Evolutionary conservation across 441 rosid species (phyloP), one percentile per base, ranked within the genome.

Genomic region (Adansonia madagascariensis): DNA sequence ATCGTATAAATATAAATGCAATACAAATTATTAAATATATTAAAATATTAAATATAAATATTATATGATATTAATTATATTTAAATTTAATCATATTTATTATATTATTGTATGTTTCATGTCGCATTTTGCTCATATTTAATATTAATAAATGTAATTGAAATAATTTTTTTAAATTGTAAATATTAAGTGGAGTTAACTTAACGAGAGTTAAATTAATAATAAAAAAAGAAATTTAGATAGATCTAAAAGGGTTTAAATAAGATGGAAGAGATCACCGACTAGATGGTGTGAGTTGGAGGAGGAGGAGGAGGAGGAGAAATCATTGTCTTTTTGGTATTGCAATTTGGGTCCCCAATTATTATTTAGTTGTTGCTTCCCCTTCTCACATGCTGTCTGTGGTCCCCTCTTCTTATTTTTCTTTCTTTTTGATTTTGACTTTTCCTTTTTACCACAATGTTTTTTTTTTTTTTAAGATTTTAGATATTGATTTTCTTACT

Each of bases 221-320:
- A 35, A 35, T 35, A 35, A 35, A 35, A 35, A 35, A 35, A 4
- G 1, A 15, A 52, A n/a, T 17, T 6, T 3, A n/a, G 11, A 8
- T 55, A 57, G 24, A 52, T 52, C 56, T 52, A 52, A 52, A 52
- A 52, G n/a, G 56, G 56, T 3, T 57, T 57, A 7, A 18, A 18
- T 35, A 18, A 2, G 12, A 49, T 10, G 14, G 12, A 56, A 20
- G 62, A 57, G 62, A 56, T 56, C 61, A 56, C 61, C 27, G 61
- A 56, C 61, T 12, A 57, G 62, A 57, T 57, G 62, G 31, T 8
- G 62, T 57, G 62, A 57, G 62, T 18, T 57, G 62, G 31, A 20
- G 60, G 60, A 55, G 17, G 35, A 31, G 35, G 31, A 27, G 61
- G 62, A 20, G 60, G 60, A 55, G 17, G 60, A 17, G 20, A 55